A percentile compares a stretch with the other conserved stretches of the same genome.
Evolutionary conservation across 257 asterid genomes (phyloP).

Genomic region (Marsdenia floribunda): DNA sequence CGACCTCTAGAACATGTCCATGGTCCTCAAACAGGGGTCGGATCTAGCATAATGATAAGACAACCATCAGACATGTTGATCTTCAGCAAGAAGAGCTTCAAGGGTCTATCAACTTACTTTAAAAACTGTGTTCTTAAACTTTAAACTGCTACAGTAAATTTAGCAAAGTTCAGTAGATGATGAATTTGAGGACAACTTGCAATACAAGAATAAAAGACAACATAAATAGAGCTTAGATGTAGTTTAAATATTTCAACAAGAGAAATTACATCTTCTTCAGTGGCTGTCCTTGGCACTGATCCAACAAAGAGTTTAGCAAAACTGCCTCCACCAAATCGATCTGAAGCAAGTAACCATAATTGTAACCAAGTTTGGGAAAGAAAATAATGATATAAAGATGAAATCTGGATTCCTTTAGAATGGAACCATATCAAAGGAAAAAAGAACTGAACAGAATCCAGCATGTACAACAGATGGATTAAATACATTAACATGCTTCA

Average conservation of each 20-base stretch:
- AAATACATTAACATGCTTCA: background rate
- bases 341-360: slow-evolving; percentile 27
- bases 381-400: background rate
- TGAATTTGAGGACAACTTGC: background rate
- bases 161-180: background rate
- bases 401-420: background rate
- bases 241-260: background rate
- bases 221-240: background rate
- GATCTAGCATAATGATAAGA: slow-evolving; percentile 42
- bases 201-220: background rate
- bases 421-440: background rate
- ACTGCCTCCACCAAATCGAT: slow-evolving; percentile 49
- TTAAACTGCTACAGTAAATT: background rate
- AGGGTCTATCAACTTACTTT: too few relatives aligned
- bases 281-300: slow-evolving; percentile 84
- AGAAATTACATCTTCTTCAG: slow-evolving; percentile 78
- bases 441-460: background rate
- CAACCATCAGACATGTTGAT: background rate
- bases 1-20: slow-evolving; percentile 84
- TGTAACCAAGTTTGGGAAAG: slow-evolving; percentile 1
- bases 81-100: background rate
- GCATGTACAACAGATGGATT: too few relatives aligned
- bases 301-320: slow-evolving; percentile 90
- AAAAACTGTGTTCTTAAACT: background rate
- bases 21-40: slow-evolving; percentile 82